Conservation (phyloP, 1,139 yeast genomes). For the Lodderomyces margitis region DNA sequence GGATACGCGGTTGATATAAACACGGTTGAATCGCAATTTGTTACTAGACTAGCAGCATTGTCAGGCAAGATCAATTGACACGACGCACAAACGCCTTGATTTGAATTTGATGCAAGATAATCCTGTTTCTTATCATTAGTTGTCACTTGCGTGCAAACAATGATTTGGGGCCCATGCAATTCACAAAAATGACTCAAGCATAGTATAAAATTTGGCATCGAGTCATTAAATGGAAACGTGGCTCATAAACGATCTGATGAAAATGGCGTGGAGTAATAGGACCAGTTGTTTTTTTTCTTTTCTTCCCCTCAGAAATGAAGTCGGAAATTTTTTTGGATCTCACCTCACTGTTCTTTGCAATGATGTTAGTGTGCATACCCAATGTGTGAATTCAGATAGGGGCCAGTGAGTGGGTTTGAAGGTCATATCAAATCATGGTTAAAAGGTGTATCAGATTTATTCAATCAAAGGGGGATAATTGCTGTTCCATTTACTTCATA, state of each 20-base stretch:
- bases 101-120: constrained; percentile 24
- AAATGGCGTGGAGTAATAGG: too few relatives aligned
- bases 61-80: constrained; percentile 54
- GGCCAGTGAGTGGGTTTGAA: too few relatives aligned
- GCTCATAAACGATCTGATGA: neutral
- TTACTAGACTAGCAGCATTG: constrained; percentile 28
- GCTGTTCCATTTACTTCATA: too few relatives aligned
- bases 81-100: constrained; percentile 49
- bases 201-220: constrained; percentile 38
- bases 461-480: too few relatives aligned
- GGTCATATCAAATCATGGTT: too few relatives aligned
- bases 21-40: constrained; percentile 16
- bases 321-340: neutral
- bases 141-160: constrained; percentile 64
- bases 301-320: neutral
- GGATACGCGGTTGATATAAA: constrained; percentile 64
- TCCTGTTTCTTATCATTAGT: constrained; percentile 13
- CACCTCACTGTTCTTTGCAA: too few relatives aligned
- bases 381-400: too few relatives aligned
- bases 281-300: neutral
- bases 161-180: constrained; percentile 76
- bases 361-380: too few relatives aligned
- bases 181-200: constrained; percentile 84
- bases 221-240: neutral
- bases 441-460: too few relatives aligned